Evolutionary conservation across 441 rosid species (phyloP), one percentile per base, ranked within the genome.

Genomic region (Capsella rubella): DNA sequence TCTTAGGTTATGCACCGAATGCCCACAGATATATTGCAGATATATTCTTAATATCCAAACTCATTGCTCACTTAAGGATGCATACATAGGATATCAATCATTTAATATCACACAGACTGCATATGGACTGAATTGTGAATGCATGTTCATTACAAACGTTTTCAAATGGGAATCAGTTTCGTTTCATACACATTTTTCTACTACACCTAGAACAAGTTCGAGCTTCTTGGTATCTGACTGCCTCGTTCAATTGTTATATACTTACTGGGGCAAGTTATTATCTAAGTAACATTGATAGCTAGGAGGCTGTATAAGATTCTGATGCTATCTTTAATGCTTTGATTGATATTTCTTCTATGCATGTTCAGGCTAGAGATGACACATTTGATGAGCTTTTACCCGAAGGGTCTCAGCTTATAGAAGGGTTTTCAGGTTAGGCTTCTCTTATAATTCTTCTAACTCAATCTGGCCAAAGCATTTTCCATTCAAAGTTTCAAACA

Each of bases 361-460:
- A 72, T 77, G 53, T 74, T 65, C 64, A 91, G 98, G 97, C 87
- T 81, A 82, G 84, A 80, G 89, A 80, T 71, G 87, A 82, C 14
- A 66, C 77, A 2, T 62, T 79, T 34, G 92, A 86, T 59, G 97
- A 86, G 74, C 82, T 82, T 78, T 81, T 83, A 29, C 82, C 87
- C 10, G 86, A 82, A 29, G 87, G 81, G 29, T 60, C 87, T 66
- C 85, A 80, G 58, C 84, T 88, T 87, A 69, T 73, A 62, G 54
- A 82, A 28, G 89, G 84, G 10, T 86, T 84, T 87, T 78, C 95
- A 82, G 98, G 98, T 93, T 73, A 21, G 58, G 69, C 57, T 21
- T 76, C 63, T 76, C 64, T 43, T 74, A 35, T 62, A 46, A 72
- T 8, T 43, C 6, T 67, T 25, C 40, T 42, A 56, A 62, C 6